Evolutionary conservation across 257 asterid species (phyloP), one percentile per base, ranked within the genome.

Genomic region (Fraxinus americana): DNA sequence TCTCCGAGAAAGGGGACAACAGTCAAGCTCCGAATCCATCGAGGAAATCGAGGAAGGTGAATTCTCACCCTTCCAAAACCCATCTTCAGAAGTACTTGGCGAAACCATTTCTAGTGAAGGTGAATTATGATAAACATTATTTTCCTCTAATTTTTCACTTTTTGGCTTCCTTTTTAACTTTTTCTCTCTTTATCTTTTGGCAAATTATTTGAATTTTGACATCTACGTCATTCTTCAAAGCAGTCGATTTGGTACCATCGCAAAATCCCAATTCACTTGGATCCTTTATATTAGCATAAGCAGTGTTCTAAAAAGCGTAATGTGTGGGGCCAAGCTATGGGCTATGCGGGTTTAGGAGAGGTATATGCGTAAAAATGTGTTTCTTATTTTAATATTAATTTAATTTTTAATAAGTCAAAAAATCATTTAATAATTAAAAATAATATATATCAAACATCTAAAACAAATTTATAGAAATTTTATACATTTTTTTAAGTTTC

Each of bases 161-260:
- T 74, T 82, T 80, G 2, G 79, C 87, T 2, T 67, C 83, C 74
- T 80, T 86, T 2, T 81, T 81, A 1, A 90, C 81, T 78, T 52
- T 87, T 73, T 88, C 92, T 77, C 91, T 85, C 75, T 73, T 91
- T 57, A 88, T 93, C 90, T 89, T 93, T 84, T 86, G 91, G 21
- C 94, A 87, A 11, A 95, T 92, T 2, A 97, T 92, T 80, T 89
- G 97, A 72, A 95, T 89, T 81, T 95, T 95, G 2, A 96, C 89
- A 59, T 93, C 98, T 76, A 95, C 99, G 4, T 97, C 93, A 71
- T 74, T 86, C 89, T 81, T 92, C 82, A 95, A 30, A 43, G 97
- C 90, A 17, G 80, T 79, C 70, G 92, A 66, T 73, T 79, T 77
- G 0, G 86, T 82, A 21, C 77, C 72, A 69, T 88, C 97, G 4